Conservation (phyloP, 495 filamentous ascomycete species). For the Podospora bellae-mahoneyi region DNA sequence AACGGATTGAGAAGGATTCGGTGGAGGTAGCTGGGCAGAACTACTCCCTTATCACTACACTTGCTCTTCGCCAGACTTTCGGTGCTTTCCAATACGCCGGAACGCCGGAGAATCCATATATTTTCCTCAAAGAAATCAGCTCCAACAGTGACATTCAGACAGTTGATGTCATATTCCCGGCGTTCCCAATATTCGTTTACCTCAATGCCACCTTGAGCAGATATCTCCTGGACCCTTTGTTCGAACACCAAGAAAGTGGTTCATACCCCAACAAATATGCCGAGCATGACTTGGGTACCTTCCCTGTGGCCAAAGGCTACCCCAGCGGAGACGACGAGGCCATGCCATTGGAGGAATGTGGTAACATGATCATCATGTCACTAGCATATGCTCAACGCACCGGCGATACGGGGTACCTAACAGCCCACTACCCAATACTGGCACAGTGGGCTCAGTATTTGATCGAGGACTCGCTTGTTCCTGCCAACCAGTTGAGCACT, state of each 20-base stretch:
- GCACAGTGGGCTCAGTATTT: constrained; percentile 86
- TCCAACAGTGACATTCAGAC: constrained; percentile 92
- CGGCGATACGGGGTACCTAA: constrained; percentile 41
- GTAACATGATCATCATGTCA: constrained; percentile 92
- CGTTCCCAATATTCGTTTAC: constrained; percentile 86
- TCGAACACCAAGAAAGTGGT: constrained; percentile 86
- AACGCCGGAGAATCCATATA: constrained; percentile 68
- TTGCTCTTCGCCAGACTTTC: constrained; percentile 82
- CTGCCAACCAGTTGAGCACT: constrained; percentile 81
- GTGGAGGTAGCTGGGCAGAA: constrained; percentile 59
- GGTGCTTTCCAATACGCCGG: constrained; percentile 82
- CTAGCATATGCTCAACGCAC: constrained; percentile 56
- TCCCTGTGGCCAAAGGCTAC: constrained; percentile 89
- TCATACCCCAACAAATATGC: constrained; percentile 84
- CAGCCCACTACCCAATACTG: constrained; percentile 66
- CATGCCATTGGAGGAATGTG: constrained; percentile 94
- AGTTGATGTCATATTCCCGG: constrained; percentile 93
- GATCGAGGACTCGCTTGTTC: constrained; percentile 74
- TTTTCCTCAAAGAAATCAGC: constrained; percentile 94
- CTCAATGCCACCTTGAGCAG: constrained; percentile 77
- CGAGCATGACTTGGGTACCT: constrained; percentile 90
- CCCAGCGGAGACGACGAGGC: constrained; percentile 79
- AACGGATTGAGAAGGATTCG: constrained; percentile 68
- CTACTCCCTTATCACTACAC: constrained; percentile 79
- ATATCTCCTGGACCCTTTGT: constrained; percentile 83